These are phyloP conservation scores for Cercospora canescens DNA, from an alignment of 2,329 filamentous ascomycete species.

Conservation along the genomic window DNA sequence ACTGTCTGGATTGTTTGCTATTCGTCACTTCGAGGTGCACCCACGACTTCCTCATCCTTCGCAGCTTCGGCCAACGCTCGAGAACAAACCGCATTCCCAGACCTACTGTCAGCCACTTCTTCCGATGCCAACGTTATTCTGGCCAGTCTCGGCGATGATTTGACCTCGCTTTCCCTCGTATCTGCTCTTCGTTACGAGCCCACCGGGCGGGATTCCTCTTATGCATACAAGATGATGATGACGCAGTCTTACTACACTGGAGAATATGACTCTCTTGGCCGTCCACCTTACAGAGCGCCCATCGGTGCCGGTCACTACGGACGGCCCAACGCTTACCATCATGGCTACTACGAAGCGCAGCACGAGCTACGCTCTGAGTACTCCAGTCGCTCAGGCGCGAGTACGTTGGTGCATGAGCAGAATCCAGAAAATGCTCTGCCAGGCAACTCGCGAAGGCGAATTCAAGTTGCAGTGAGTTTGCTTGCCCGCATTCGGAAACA, in stretches of 20 bases:
- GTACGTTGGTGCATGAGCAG: conserved; percentile 34
- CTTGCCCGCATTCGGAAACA: not conserved
- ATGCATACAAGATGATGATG: conserved; percentile 31
- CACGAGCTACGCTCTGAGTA: conserved; percentile 30
- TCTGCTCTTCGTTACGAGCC: not conserved
- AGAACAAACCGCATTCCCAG: not conserved
- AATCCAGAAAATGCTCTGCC: conserved; percentile 35
- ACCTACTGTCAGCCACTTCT: not conserved
- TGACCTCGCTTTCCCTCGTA: not conserved
- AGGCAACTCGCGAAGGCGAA: conserved; percentile 50
- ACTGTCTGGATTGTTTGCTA: conserved; percentile 24
- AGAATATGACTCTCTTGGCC: conserved; percentile 30
- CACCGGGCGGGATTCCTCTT: not conserved
- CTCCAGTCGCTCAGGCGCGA: conserved; percentile 21
- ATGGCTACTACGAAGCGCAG: conserved; percentile 27
- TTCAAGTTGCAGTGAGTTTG: conserved; percentile 53
- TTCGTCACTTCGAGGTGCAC: not conserved
- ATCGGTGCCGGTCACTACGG: conserved; percentile 29
- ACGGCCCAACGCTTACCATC: conserved; percentile 27
- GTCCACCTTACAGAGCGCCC: conserved; percentile 24
- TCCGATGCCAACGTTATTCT: not conserved
- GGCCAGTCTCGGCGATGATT: not conserved
- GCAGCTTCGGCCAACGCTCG: not conserved
- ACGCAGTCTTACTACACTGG: conserved; percentile 33
- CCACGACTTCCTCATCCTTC: not conserved